Conservation (phyloP, 2,329 filamentous ascomycete genomes). For the Aspergillus spinulosporus region DNA sequence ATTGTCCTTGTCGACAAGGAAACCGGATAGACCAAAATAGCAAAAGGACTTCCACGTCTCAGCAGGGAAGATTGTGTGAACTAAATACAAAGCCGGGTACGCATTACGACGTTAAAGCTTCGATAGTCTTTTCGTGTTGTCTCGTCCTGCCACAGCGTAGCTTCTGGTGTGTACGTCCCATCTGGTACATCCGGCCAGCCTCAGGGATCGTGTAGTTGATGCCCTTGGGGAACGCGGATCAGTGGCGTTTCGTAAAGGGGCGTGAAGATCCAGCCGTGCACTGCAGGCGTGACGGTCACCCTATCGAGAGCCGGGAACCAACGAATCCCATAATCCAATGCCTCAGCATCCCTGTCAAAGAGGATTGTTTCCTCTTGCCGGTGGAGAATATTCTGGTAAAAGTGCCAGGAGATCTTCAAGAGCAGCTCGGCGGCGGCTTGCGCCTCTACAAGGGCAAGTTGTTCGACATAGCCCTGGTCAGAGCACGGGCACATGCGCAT, state of each 20-base stretch:
- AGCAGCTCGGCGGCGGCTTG: background rate
- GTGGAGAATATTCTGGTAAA: constrained; percentile 1
- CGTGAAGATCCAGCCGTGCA: constrained; percentile 39
- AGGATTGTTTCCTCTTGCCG: background rate
- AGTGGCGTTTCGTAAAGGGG: constrained; percentile 48
- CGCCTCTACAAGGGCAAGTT: background rate
- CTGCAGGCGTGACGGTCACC: constrained; percentile 43
- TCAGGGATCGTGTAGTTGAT: constrained; percentile 44
- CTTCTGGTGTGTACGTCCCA: background rate
- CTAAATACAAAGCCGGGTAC: constrained; percentile 15
- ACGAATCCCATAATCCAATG: constrained; percentile 34
- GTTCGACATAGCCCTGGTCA: background rate
- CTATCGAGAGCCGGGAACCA: constrained; percentile 39
- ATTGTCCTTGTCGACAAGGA: constrained; percentile 28
- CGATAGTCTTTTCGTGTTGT: constrained; percentile 29
- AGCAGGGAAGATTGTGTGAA: constrained; percentile 34
- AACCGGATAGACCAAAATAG: constrained; percentile 34
- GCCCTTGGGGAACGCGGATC: constrained; percentile 40
- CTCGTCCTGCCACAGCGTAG: background rate
- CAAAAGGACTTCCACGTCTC: constrained; percentile 29
- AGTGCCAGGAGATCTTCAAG: background rate
- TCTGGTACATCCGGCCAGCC: constrained; percentile 29
- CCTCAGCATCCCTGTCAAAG: constrained; percentile 3
- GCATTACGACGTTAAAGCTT: constrained; percentile 29
- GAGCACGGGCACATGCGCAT: constrained; percentile 6